Base-by-base conservation (phyloP, 2,329 filamentous ascomycete species). In the Spiromastix sp. region DNA sequence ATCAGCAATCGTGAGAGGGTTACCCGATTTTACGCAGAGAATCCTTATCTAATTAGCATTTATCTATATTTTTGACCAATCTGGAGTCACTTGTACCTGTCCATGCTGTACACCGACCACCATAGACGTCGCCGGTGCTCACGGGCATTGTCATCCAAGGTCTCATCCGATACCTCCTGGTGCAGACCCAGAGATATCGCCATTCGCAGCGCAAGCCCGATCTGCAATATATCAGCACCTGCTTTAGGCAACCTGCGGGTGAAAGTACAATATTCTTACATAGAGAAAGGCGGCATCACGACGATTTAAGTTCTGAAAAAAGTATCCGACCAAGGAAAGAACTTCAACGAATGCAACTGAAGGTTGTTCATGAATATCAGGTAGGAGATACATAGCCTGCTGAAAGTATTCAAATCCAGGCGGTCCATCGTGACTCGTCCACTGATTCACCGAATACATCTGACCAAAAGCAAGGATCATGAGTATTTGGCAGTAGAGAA, bases 21-120 rank as follows among this genome's bases (percentile, higher is more conserved):
- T 70, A 5, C 70, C 70, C 1, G 66, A 68, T 41, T 72, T 74
- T 38, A 70, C 66, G 2, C 64, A 67, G 1, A 72, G 52, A 18
- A 74, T 64, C 10, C 61, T 57, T 21, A 13, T 4, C 5, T 24
- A 11, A 5, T 16, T 28, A 28, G 41, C 5, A 45, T 34, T 27
- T 9, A 28, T 12, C n/a, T 3, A 15, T 25, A 10, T 29, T 17
- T n/a, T 10, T 9, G 5, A 5, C 15, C 15, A 4, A 21, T 13
- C 18, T 10, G 17, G 4, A 6, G 5, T 10, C 12, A 10, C 25
- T 22, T 13, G 9, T 47, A 56, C 52, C 67, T 57, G 47, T 73
- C 70, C 24, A 74, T 53, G 42, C 68, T 71, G 46, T 74, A 74
- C 2, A 72, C 63, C 20, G 66, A 71, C 70, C 70, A 74, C 70